phyloP scores from a whole-genome alignment of 2,329 filamentous ascomycete genomes.

The Ophiocordyceps sinensis region DNA sequence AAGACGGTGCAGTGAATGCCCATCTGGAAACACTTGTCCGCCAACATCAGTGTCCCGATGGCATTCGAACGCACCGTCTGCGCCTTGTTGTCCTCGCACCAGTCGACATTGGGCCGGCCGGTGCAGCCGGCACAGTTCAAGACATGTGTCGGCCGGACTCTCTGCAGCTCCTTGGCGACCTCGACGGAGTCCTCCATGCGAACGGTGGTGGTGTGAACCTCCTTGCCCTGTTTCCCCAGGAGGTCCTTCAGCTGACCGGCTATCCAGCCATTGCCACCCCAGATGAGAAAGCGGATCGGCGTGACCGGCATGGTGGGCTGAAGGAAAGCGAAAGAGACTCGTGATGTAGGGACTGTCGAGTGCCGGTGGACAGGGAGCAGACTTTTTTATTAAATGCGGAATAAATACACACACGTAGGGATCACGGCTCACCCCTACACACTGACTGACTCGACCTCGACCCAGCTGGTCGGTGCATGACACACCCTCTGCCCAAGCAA shows the following conservation, averaged over 20 bases:
- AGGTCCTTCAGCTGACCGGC: conserved; percentile 45
- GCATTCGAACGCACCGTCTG: conserved; percentile 53
- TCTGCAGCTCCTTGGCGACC: conserved; percentile 41
- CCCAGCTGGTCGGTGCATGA: too few relatives aligned
- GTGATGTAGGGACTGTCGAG: too few relatives aligned
- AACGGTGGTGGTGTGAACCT: conserved; percentile 43
- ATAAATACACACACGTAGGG: too few relatives aligned
- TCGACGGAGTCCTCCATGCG: conserved; percentile 49
- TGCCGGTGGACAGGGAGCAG: too few relatives aligned
- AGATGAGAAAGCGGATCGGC: too few relatives aligned
- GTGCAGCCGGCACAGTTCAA: conserved; percentile 53
- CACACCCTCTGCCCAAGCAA: too few relatives aligned
- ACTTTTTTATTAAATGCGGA: too few relatives aligned
- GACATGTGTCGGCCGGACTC: conserved; percentile 49
- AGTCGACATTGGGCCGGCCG: conserved; percentile 54
- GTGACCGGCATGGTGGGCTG: too few relatives aligned
- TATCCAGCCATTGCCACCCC: conserved; percentile 40
- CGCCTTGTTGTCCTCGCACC: conserved; percentile 56
- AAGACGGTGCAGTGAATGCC: conserved; percentile 51
- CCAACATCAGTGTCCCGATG: conserved; percentile 46
- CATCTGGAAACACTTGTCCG: conserved; percentile 17
- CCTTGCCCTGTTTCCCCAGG: conserved; percentile 44
- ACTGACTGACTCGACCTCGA: too few relatives aligned
- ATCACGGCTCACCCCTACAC: too few relatives aligned
- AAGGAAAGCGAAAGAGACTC: too few relatives aligned